These are phyloP conservation scores for Phytophthora melonis DNA, from an alignment of 352 stramenopile genomes.

Conservation along the genomic window DNA sequence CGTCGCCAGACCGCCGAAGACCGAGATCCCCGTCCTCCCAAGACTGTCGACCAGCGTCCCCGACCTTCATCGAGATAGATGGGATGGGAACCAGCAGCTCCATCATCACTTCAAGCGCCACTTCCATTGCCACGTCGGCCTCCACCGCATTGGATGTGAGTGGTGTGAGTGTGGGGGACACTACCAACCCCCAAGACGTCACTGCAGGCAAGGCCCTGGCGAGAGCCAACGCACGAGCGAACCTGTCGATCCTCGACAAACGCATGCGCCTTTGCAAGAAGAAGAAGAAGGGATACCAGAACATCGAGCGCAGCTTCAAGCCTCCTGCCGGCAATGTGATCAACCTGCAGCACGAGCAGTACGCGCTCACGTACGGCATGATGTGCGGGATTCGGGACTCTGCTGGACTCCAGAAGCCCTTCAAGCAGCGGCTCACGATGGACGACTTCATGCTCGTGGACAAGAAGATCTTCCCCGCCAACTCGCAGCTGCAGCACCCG, in stretches of 20 bases:
- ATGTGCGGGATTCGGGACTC: conserved; percentile 98
- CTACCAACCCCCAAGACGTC: conserved; percentile 16
- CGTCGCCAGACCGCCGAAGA: conserved; percentile 7
- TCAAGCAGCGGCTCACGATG: conserved; percentile 88
- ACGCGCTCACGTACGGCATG: conserved; percentile 98
- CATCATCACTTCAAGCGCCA: conserved; percentile 28
- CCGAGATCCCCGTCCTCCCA: conserved; percentile 31
- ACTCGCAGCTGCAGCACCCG: conserved; percentile 74
- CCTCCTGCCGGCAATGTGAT: conserved; percentile 80
- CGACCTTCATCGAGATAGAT: conserved; percentile 34
- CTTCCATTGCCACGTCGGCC: conserved; percentile 9
- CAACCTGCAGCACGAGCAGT: conserved; percentile 94
- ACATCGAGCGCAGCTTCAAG: conserved; percentile 66
- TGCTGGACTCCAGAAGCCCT: conserved; percentile 86
- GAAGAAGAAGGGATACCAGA: conserved; percentile 62
- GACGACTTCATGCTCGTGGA: conserved; percentile 92
- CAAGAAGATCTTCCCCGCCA: conserved; percentile 81
- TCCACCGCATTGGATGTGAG: conserved; percentile 23
- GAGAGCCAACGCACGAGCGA: conserved; percentile 55
- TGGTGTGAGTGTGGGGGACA: conserved; percentile 7
- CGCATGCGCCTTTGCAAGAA: conserved; percentile 64
- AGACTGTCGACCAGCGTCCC: conserved; percentile 23
- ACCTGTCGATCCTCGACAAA: conserved; percentile 65
- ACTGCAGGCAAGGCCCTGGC: conserved; percentile 50
- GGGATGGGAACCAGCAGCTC: conserved; percentile 36